Evolutionary conservation across 176 grass and related monocot species (phyloP), one percentile per base, ranked within the genome.

Genomic region (Juncus effusus): DNA sequence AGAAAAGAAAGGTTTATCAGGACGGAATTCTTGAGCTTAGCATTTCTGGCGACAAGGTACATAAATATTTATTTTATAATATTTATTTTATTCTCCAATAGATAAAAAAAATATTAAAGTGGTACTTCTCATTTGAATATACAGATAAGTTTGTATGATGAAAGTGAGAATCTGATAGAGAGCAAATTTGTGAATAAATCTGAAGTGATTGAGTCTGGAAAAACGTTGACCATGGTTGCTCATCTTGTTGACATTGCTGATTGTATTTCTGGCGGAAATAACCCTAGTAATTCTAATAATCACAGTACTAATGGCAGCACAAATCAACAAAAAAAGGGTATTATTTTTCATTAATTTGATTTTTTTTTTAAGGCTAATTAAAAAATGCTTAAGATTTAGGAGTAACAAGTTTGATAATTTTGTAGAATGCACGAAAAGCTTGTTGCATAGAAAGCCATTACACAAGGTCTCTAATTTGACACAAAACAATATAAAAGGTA

Each of bases 1-100:
- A 97, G 71, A 97, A 89, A 77, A 84, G 88, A 56, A 92, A 97
- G 81, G 75, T 73, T 58, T 97, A 92, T 75, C 82, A 89, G 3
- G 82, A 97, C 28, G 93, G 85, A 6, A 60, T 73, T 61, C 50
- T 97, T 19, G 62, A 86, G 50, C 63, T 88, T 51, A 66, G 14
- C 0, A 60, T 59, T 73, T 86, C 85, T 58, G 74, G 74, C 62
- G 70, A 64, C 79, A 90, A 89, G 70, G 75, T 86, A 74, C 10
- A 14, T 5, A 13, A 57, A 5, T 3, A 4, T 11, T 57, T 13
- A 4, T 57, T 57, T 57, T 13, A 57, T 1, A 57, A 5, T 3
- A 4, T 11, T 57, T 13, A 4, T 57, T 57, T 57, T 13, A 57
- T 1, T 57, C 54, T 16, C 11, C 54, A 12, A 5, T 6, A 51